Evolutionary conservation across 805 yeast species (phyloP), one percentile per base, ranked within the genome.

Genomic region (Grigorovia yakushimaensis): DNA sequence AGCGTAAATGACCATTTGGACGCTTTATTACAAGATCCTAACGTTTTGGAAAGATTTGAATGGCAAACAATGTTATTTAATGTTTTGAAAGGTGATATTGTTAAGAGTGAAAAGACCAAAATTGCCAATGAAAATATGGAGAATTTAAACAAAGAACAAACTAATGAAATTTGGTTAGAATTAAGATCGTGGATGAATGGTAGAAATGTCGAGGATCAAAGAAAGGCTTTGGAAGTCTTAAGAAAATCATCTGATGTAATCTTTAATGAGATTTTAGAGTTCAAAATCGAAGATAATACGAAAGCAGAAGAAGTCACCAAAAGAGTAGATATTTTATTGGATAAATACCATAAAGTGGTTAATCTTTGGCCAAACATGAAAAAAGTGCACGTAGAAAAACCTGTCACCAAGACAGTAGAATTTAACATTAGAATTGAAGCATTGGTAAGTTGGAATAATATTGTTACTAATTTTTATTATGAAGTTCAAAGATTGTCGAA

Each of bases 11-110:
- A 6, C 15, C 18, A 22, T 5, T 15, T 50, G 11, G 49, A 47
- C 2, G 9, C 54, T 27, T 48, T 66, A 19, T 52, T 63, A 15
- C 54, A 65, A 10, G 67, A 69, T 46, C 63, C 70, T 8, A 56
- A 59, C 24, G 79, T 82, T 9, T 54, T 79, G 10, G 97, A 88
- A 61, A 73, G 98, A 44, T 71, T 89, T 15, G 96, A 89, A 67
- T 93, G 98, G 98, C 97, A 91, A 65, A 78, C 91, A 0, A 88
- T 93, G 96, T 72, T 93, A 44, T 76, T 85, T 9, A 77, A 88
- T 2, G 98, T 93, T 4, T 74, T 93, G 30, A 91, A 94, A 3
- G 98, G 98, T 54, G 98, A 93, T 64, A 95, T 93, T 46, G 88
- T 93, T 19, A 78, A 83, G 39, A 82, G 91, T 10, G 98, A 93